These are phyloP conservation scores for Brachypodium distachyon DNA, from an alignment of 202 grass and related monocot species.

Conservation along the genomic window DNA sequence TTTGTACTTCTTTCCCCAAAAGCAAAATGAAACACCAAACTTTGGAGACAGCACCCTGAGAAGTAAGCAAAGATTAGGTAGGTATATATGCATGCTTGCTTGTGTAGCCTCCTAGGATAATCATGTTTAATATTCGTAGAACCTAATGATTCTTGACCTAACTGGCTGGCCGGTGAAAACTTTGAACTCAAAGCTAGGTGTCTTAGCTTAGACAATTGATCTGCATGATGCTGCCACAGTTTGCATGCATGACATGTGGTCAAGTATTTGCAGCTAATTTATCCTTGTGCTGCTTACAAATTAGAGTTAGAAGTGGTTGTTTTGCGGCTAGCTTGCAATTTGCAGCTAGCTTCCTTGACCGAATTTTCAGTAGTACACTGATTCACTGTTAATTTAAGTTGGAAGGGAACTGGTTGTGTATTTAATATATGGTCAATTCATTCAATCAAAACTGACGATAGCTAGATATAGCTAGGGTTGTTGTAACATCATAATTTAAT, in stretches of 20 bases:
- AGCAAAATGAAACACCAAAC: constrained; percentile 41
- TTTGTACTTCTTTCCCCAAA: constrained; percentile 33
- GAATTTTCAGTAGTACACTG: background rate
- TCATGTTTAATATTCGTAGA: constrained; percentile 33
- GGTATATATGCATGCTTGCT: constrained; percentile 20
- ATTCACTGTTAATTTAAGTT: constrained; percentile 9
- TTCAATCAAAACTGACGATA: background rate
- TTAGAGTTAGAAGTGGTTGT: constrained; percentile 24
- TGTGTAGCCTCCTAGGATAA: constrained; percentile 30
- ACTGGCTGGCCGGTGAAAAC: constrained; percentile 27
- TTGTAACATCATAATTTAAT: constrained; percentile 3
- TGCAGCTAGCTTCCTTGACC: constrained; percentile 21
- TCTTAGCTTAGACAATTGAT: constrained; percentile 28
- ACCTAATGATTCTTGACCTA: constrained; percentile 63
- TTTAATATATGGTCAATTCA: background rate
- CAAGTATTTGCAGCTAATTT: constrained; percentile 36
- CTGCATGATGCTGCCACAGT: constrained; percentile 39
- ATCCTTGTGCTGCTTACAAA: constrained; percentile 12
- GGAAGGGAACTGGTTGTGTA: background rate
- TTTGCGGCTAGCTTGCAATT: constrained; percentile 28
- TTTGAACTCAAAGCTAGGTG: constrained; percentile 22
- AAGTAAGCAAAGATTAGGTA: constrained; percentile 85
- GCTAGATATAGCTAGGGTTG: background rate
- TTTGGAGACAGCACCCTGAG: constrained; percentile 76
- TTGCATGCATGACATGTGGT: constrained; percentile 16